Conservation (phyloP, 1,284 basidiomycete genomes). For the Microbotryum intermedium region DNA sequence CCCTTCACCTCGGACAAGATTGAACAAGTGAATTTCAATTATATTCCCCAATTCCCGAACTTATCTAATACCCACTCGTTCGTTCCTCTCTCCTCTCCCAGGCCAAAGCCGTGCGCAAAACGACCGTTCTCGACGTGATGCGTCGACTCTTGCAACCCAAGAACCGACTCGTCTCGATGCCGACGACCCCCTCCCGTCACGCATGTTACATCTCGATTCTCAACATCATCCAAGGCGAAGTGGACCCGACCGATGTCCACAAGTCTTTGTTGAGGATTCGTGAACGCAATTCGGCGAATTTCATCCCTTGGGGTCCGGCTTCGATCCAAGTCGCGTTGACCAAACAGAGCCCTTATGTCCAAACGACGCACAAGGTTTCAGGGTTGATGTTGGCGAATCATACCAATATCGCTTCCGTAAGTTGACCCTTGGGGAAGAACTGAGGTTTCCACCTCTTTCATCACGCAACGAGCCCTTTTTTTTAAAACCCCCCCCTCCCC, state of each 20-base stretch:
- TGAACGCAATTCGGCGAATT: slow-evolving; percentile 91
- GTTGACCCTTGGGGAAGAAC: too few species aligned
- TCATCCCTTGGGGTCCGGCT: slow-evolving; percentile 98
- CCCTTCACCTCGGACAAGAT: slow-evolving; percentile 95
- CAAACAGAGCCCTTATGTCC: slow-evolving; percentile 78
- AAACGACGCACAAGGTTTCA: slow-evolving; percentile 60
- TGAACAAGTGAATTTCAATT: slow-evolving; percentile 58
- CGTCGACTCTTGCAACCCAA: slow-evolving; percentile 93
- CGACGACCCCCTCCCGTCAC: slow-evolving; percentile 37
- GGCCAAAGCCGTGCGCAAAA: slow-evolving; percentile 82
- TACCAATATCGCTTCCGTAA: slow-evolving; percentile 86
- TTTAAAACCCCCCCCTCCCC: too few species aligned
- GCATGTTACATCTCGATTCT: slow-evolving; percentile 91
- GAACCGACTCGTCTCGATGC: slow-evolving; percentile 95
- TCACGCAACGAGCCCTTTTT: too few species aligned
- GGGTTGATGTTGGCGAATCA: slow-evolving; percentile 99
- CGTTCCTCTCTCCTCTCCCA: slow-evolving; percentile 37
- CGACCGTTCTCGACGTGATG: slow-evolving; percentile 97
- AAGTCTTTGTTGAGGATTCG: slow-evolving; percentile 94
- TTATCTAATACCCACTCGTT: too few species aligned
- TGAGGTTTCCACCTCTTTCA: too few species aligned
- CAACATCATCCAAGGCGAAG: slow-evolving; percentile 97
- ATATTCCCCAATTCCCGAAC: too few species aligned
- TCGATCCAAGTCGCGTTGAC: slow-evolving; percentile 96
- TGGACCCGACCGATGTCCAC: slow-evolving; percentile 96